Base-by-base conservation (phyloP, 345 rosid genomes). In the Melaleuca alternifolia region DNA sequence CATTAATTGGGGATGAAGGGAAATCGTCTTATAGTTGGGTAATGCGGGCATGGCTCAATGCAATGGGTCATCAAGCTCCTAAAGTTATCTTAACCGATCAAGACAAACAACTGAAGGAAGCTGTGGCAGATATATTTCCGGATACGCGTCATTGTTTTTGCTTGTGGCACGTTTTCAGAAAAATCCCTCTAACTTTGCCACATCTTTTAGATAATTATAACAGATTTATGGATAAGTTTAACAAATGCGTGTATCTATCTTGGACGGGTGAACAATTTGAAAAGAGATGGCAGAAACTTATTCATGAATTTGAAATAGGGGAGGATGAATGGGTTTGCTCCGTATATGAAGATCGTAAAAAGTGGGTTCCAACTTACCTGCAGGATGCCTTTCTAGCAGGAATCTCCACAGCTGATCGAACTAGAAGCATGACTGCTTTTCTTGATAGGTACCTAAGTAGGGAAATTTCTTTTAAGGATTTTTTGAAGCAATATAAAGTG, bases 261-360 rank as follows among this genome's bases (percentile, higher is more conserved):
- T 88, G 90, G 91, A 90, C 89, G 3, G 88, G 33, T 23, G 90
- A 88, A 54, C 86, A 91, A 83, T 92, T 92, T 90, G 90, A 92
- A 77, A 86, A 87, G 79, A 87, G 92, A 85, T 92, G 92, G 94
- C 82, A 85, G 90, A 91, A 90, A 59, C 87, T 92, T 85, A 92
- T 92, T 86, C 85, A 84, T 56, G 85, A 75, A 51, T 92, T 90
- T 89, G 86, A 89, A 76, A 76, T 91, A 37, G 77, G 51, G 75
- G 88, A 87, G 54, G 50, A 91, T 86, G 90, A 88, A 14, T 92
- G 94, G 93, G 52, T 90, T 83, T 51, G 59, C 48, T 89, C 89
- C 59, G 85, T 92, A 83, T 88, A 85, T 86, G 88, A 89, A 85
- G 88, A 89, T 88, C 92, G 92, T 85, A 77, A 53, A 84, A 90